phyloP scores from a whole-genome alignment of 2,329 filamentous ascomycete genomes.

The Elsinoe perseae region DNA sequence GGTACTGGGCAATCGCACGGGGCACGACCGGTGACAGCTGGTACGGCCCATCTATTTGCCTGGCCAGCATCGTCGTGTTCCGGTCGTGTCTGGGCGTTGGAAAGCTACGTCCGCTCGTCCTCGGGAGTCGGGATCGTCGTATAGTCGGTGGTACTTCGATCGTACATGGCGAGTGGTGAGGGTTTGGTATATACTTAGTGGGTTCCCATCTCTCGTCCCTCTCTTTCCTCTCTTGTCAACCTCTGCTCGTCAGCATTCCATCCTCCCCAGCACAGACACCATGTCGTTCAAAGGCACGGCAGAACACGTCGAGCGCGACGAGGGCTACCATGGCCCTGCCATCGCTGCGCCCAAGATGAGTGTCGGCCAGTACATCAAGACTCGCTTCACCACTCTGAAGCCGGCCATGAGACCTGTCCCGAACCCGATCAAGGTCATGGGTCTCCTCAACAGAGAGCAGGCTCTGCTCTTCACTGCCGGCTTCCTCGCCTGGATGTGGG shows the following conservation, averaged over 20 bases:
- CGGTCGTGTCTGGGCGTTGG: background rate
- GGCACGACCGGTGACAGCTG: background rate
- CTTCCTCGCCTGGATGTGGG: slow-evolving; percentile 47
- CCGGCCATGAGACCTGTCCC: slow-evolving; percentile 48
- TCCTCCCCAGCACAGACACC: background rate
- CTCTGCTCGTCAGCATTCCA: background rate
- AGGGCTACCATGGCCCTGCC: slow-evolving; percentile 14
- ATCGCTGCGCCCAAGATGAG: slow-evolving; percentile 29
- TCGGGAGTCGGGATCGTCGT: background rate
- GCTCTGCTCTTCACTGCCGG: slow-evolving; percentile 51
- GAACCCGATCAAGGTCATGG: slow-evolving; percentile 47
- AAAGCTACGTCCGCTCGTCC: background rate
- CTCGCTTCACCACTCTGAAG: slow-evolving; percentile 46
- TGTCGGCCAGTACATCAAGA: slow-evolving; percentile 43
- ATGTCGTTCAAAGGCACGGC: background rate
- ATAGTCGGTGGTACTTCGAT: background rate
- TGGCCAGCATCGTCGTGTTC: background rate
- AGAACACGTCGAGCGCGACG: background rate
- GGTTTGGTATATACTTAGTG: background rate
- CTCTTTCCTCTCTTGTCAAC: background rate
- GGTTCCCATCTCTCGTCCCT: background rate
- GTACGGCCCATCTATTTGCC: background rate
- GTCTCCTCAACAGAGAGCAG: slow-evolving; percentile 46
- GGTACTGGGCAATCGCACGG: background rate
- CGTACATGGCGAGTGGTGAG: background rate